These are phyloP conservation scores for Athelia psychrophila DNA, from an alignment of 1,284 basidiomycete species.

Conservation along the genomic window DNA sequence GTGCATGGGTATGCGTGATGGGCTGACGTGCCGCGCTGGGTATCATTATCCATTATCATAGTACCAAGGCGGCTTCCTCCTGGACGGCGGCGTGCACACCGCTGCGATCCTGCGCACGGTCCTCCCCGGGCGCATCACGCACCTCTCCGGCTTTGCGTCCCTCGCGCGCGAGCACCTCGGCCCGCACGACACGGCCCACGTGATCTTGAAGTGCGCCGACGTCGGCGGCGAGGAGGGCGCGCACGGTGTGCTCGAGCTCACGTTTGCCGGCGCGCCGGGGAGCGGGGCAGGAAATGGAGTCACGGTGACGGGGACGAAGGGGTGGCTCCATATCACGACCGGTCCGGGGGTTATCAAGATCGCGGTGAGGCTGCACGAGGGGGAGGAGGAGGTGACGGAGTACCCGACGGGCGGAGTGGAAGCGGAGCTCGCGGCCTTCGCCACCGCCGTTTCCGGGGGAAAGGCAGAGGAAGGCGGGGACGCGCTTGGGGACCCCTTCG, in stretches of 20 bases:
- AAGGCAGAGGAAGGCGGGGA: slow-evolving; percentile 36
- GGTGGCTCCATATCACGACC: slow-evolving; percentile 50
- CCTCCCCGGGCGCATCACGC: slow-evolving; percentile 49
- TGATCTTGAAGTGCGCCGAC: slow-evolving; percentile 42
- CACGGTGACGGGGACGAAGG: slow-evolving; percentile 57
- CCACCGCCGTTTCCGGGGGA: slow-evolving; percentile 36
- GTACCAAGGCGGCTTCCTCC: slow-evolving; percentile 83
- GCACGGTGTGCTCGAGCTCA: slow-evolving; percentile 51
- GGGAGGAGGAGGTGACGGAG: slow-evolving; percentile 51
- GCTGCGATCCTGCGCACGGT: slow-evolving; percentile 59
- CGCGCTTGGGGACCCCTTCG: slow-evolving; percentile 50
- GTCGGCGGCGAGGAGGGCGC: slow-evolving; percentile 40
- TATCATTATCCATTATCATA: slow-evolving; percentile 22
- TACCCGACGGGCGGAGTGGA: slow-evolving; percentile 50
- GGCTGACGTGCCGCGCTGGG: slow-evolving; percentile 1
- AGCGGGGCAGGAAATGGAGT: slow-evolving; percentile 36
- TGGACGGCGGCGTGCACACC: slow-evolving; percentile 76
- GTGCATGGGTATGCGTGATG: too few species aligned
- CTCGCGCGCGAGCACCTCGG: slow-evolving; percentile 67
- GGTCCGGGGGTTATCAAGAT: slow-evolving; percentile 29
- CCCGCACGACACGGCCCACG: slow-evolving; percentile 75
- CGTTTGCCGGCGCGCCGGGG: slow-evolving; percentile 51
- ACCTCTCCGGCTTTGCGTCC: slow-evolving; percentile 62
- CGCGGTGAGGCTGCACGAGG: slow-evolving; percentile 38
- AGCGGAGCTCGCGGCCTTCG: slow-evolving; percentile 60